Evolutionary conservation across 495 filamentous ascomycete genomes (phyloP).

Genomic region (Tuber calosporum): DNA sequence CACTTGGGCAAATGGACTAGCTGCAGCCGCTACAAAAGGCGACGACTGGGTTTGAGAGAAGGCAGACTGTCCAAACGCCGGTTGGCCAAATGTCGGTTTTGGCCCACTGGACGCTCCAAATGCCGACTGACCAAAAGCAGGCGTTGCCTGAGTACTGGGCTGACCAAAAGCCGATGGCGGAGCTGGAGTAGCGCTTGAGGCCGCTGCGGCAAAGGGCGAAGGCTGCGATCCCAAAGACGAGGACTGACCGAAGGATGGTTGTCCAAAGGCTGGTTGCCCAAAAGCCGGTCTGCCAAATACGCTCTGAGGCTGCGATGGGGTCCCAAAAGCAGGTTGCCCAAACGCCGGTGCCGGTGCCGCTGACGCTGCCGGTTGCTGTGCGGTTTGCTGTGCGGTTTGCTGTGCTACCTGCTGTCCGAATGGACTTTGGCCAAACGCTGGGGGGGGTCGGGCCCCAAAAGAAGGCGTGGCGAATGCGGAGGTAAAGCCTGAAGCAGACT

Average conservation of each 20-base stretch:
- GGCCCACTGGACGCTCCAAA: slow-evolving; percentile 31
- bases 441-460: slow-evolving; percentile 34
- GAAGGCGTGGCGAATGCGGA: slow-evolving; percentile 26
- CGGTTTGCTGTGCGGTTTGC: background rate
- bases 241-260: slow-evolving; percentile 43
- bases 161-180: slow-evolving; percentile 20
- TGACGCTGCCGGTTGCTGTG: slow-evolving; percentile 20
- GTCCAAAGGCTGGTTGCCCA: slow-evolving; percentile 37
- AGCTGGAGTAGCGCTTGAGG: background rate
- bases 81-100: slow-evolving; percentile 23
- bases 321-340: slow-evolving; percentile 43
- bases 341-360: slow-evolving; percentile 35
- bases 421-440: slow-evolving; percentile 44
- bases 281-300: slow-evolving; percentile 42
- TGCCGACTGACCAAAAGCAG: slow-evolving; percentile 42
- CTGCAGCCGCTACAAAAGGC: slow-evolving; percentile 10
- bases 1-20: slow-evolving; percentile 9
- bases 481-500: slow-evolving; percentile 18
- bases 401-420: slow-evolving; percentile 32
- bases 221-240: slow-evolving; percentile 29
- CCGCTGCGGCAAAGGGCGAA: slow-evolving; percentile 6
- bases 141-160: slow-evolving; percentile 10
- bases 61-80: slow-evolving; percentile 27
- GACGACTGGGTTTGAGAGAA: slow-evolving; percentile 19
- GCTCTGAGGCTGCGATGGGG: slow-evolving; percentile 38